Base-by-base conservation (phyloP, 2,329 filamentous ascomycete genomes). In the Penicillium sp. region DNA sequence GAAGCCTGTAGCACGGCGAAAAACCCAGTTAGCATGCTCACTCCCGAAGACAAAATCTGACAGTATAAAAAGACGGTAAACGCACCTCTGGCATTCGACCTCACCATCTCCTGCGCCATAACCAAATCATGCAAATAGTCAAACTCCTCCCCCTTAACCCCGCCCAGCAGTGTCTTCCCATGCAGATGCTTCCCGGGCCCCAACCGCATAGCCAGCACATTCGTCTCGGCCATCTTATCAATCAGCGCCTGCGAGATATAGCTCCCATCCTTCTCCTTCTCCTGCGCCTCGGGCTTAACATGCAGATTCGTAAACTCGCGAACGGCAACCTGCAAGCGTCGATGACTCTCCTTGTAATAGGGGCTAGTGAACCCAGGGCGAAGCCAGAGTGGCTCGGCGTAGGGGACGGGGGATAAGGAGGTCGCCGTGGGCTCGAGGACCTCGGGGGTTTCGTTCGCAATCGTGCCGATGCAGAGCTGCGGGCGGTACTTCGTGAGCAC, bases 111-210 rank as follows among this genome's bases (percentile, higher is more conserved):
- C 78, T 96, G 92, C 8, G 83, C 81, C 56, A 91, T 82, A 66
- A 96, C 86, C 74, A 95, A 75, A 74, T 95, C 92, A 76, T 95
- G 91, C 78, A 96, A 91, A 77, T 93, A 93, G 76, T 96, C 91
- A 70, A 93, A 96, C 65, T 93, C 89, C 76, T 92, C 87, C 55
- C 90, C 90, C 72, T 91, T 86, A 58, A 93, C 84, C 17, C 91
- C 91, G 63, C 84, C 85, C 58, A 94, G 78, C 45, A 96, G 78
- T 17, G 84, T 82, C 38, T 89, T 84, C 21, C 90, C 90, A 71
- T 93, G 86, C 56, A 96, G 79, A 76, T 96, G 92, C 79, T 91
- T 91, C 13, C 92, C 92, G 0, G 92, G 92, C 0, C 92, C 92
- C 51, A 96, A 79, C 15, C 91, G 87, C 91, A 95, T 94, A 69